Conservation (phyloP, 2,329 filamentous ascomycete genomes). For the Fusarium torulosum region DNA sequence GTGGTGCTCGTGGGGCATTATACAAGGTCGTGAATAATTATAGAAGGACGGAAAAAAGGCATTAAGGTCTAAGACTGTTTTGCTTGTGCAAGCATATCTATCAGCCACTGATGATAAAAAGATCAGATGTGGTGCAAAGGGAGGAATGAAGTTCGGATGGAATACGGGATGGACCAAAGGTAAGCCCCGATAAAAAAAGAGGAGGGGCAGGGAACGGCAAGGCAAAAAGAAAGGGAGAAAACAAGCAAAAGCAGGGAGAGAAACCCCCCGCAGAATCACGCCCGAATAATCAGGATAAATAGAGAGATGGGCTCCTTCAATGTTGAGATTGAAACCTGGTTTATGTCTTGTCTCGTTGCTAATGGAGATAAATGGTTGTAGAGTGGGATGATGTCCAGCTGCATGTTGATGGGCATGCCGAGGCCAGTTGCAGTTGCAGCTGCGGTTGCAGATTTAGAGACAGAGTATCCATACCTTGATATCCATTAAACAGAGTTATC, state of each 20-base stretch:
- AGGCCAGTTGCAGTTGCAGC: constrained; percentile 15
- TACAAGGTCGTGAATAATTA: constrained; percentile 47
- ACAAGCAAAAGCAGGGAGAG: constrained; percentile 27
- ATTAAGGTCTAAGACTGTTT: constrained; percentile 48
- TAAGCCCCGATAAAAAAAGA: constrained; percentile 44
- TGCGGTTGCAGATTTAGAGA: constrained; percentile 5
- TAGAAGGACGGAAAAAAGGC: constrained; percentile 44
- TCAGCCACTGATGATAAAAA: constrained; percentile 41
- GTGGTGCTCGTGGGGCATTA: constrained; percentile 46
- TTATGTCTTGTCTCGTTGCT: constrained; percentile 34
- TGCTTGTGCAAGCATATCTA: constrained; percentile 35
- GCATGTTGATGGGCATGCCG: constrained; percentile 36
- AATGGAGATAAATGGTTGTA: constrained; percentile 34
- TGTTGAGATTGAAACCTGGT: constrained; percentile 24
- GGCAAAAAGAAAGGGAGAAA: constrained; percentile 31
- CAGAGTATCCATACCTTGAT: constrained; percentile 25
- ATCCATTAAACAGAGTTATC: constrained; percentile 18
- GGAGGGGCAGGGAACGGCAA: constrained; percentile 44
- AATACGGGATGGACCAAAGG: constrained; percentile 41
- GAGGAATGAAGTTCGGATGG: constrained; percentile 42
- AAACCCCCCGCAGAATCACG: constrained; percentile 28
- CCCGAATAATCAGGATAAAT: constrained; percentile 20
- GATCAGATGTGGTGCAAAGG: constrained; percentile 38
- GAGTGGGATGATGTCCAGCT: constrained; percentile 29
- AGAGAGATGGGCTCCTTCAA: constrained; percentile 4